These are phyloP conservation scores for Gastrolobium bilobum DNA, from an alignment of 306 rosid species.

Conservation along the genomic window DNA sequence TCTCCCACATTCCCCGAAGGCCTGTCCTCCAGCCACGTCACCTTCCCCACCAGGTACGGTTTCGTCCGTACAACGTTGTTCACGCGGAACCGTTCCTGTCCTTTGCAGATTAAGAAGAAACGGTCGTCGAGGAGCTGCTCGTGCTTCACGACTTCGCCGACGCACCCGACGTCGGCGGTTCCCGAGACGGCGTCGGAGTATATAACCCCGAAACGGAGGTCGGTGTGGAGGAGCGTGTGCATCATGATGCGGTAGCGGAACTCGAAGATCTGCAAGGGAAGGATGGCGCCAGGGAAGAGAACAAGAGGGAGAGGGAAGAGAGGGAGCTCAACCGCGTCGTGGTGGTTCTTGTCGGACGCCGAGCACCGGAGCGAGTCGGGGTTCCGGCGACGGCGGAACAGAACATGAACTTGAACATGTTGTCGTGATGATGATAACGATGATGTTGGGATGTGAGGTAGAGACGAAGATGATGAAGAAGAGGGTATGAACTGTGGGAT, in stretches of 20 bases:
- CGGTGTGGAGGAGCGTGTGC: constrained; percentile 97
- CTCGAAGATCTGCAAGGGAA: constrained; percentile 98
- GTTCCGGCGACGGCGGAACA: constrained; percentile 46
- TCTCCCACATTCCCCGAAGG: constrained; percentile 68
- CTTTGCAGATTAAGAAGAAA: constrained; percentile 93
- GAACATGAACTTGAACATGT: constrained; percentile 37
- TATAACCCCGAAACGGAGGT: constrained; percentile 97
- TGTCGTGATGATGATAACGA: background rate
- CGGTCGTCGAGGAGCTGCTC: constrained; percentile 98
- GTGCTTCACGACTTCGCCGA: constrained; percentile 93
- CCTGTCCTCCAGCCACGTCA: constrained; percentile 93
- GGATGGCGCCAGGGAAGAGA: constrained; percentile 95
- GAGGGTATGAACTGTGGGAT: constrained; percentile 68
- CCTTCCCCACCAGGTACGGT: constrained; percentile 92
- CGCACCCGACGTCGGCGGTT: constrained; percentile 88
- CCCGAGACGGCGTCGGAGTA: constrained; percentile 85
- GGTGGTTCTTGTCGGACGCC: constrained; percentile 80
- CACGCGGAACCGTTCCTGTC: constrained; percentile 95
- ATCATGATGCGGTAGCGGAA: constrained; percentile 98
- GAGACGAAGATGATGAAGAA: constrained; percentile 63
- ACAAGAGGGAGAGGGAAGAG: constrained; percentile 91
- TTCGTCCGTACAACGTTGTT: constrained; percentile 76
- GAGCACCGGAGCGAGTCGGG: constrained; percentile 70
- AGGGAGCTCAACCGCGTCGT: constrained; percentile 89
- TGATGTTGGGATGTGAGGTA: background rate